Evolutionary conservation across 2,329 filamentous ascomycete genomes (phyloP).

Genomic region (Alternaria panax): DNA sequence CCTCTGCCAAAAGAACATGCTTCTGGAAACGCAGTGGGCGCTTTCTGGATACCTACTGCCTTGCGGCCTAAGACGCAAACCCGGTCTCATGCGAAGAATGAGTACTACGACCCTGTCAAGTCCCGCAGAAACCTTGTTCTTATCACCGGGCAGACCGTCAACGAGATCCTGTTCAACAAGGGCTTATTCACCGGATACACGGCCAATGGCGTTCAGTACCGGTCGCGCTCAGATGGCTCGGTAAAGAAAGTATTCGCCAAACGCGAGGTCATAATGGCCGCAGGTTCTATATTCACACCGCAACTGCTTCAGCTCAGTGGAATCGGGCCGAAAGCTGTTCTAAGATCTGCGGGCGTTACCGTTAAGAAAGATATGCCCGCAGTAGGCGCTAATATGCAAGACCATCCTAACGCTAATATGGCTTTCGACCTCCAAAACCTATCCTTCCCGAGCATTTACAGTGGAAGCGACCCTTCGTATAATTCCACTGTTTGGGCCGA

Average conservation of each 20-base stretch:
- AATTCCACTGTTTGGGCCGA: slow-evolving; percentile 36
- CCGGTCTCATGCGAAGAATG: slow-evolving; percentile 44
- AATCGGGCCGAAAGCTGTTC: slow-evolving; percentile 34
- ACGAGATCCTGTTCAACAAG: slow-evolving; percentile 34
- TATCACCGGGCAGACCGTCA: slow-evolving; percentile 30
- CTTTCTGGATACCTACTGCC: slow-evolving; percentile 41
- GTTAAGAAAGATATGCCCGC: slow-evolving; percentile 38
- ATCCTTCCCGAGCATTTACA: slow-evolving; percentile 29
- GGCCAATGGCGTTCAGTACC: slow-evolving; percentile 32
- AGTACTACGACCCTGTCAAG: slow-evolving; percentile 35
- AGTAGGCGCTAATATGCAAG: slow-evolving; percentile 46
- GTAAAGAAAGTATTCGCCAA: slow-evolving; percentile 31
- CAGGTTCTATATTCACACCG: slow-evolving; percentile 64
- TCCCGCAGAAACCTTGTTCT: slow-evolving; percentile 33
- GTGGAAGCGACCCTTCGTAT: slow-evolving; percentile 31
- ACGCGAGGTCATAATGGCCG: slow-evolving; percentile 66
- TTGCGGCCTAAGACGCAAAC: slow-evolving; percentile 37
- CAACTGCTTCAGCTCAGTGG: slow-evolving; percentile 53
- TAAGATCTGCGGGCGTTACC: slow-evolving; percentile 31
- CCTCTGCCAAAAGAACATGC: slow-evolving; percentile 36
- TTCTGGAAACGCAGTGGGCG: slow-evolving; percentile 36
- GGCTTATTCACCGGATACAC: slow-evolving; percentile 21
- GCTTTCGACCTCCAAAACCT: slow-evolving; percentile 32
- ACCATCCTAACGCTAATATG: slow-evolving; percentile 36
- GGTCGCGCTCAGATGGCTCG: slow-evolving; percentile 27